A percentile compares a stretch with the other conserved stretches of the same genome.
These are phyloP conservation scores for Podospora pseudoanserina DNA, from an alignment of 495 filamentous ascomycete genomes.

Conservation along the genomic window DNA sequence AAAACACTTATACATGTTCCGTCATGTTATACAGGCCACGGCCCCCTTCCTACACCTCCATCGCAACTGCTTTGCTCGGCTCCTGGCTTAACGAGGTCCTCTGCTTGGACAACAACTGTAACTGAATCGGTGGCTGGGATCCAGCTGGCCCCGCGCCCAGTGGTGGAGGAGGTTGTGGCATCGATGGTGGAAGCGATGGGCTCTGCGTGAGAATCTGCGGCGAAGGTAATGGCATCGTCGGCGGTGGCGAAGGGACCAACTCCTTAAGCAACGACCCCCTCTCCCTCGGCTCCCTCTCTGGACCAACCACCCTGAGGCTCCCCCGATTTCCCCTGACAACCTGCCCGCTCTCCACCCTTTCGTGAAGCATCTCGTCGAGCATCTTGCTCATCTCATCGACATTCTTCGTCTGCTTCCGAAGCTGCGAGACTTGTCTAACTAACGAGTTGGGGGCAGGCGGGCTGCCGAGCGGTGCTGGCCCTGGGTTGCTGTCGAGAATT, in stretches of 20 bases:
- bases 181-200: background rate
- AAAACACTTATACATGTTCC: background rate
- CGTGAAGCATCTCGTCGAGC: constrained; percentile 92
- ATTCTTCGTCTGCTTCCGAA: constrained; percentile 59
- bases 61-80: constrained; percentile 20
- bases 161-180: background rate
- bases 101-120: constrained; percentile 37
- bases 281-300: constrained; percentile 25
- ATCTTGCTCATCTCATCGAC: constrained; percentile 87
- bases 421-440: constrained; percentile 35
- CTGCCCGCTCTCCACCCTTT: constrained; percentile 69
- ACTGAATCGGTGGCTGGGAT: constrained; percentile 31
- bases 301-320: constrained; percentile 46
- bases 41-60: constrained; percentile 34
- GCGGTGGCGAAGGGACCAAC: background rate
- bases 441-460: constrained; percentile 39
- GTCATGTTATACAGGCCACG: background rate
- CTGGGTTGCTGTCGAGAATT: constrained; percentile 38
- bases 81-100: constrained; percentile 29
- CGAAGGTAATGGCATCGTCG: background rate
- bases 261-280: background rate
- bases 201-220: background rate
- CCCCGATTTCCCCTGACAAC: constrained; percentile 57
- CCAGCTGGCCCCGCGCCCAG: background rate
- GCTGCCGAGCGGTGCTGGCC: constrained; percentile 33